Conservation (phyloP, 1,284 basidiomycete genomes). For the Clitocybe nebularis region DNA sequence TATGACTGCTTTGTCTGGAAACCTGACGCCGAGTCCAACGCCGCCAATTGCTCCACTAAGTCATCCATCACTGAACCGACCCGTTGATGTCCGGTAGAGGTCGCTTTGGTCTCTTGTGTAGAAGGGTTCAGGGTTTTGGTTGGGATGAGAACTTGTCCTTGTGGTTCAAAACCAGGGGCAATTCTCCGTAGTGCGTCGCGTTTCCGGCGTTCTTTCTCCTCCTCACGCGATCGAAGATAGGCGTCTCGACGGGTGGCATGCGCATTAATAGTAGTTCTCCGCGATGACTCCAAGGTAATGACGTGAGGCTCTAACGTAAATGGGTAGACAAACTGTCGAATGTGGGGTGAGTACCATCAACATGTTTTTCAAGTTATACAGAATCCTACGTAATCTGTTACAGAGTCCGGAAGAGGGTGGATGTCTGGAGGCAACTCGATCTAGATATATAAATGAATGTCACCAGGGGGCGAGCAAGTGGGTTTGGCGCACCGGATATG, state of each 20-base stretch:
- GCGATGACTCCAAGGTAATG: constrained; percentile 66
- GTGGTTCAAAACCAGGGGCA: constrained; percentile 72
- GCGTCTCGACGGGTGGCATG: constrained; percentile 65
- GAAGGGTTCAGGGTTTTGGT: constrained; percentile 26
- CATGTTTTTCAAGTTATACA: too few species aligned
- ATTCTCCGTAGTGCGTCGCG: constrained; percentile 72
- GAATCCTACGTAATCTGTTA: constrained; percentile 84
- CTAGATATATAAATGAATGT: constrained; percentile 34
- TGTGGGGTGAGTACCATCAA: constrained; percentile 5
- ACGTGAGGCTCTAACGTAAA: constrained; percentile 88
- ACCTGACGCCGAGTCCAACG: constrained; percentile 40
- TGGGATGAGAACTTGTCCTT: constrained; percentile 54
- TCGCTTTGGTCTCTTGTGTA: constrained; percentile 9
- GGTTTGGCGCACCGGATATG: constrained; percentile 57
- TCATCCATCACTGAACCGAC: constrained; percentile 74
- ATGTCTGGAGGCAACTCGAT: constrained; percentile 84
- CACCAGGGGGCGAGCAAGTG: neutral
- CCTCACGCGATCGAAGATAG: constrained; percentile 65
- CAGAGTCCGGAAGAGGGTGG: constrained; percentile 86
- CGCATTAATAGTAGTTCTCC: constrained; percentile 61
- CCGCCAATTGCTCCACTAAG: constrained; percentile 73
- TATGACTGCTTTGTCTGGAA: constrained; percentile 1
- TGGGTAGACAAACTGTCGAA: constrained; percentile 83
- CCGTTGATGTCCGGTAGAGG: constrained; percentile 20
- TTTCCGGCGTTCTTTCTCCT: constrained; percentile 74